Base-by-base conservation (phyloP, 2,329 filamentous ascomycete species). In the Clathrospora elynae region DNA sequence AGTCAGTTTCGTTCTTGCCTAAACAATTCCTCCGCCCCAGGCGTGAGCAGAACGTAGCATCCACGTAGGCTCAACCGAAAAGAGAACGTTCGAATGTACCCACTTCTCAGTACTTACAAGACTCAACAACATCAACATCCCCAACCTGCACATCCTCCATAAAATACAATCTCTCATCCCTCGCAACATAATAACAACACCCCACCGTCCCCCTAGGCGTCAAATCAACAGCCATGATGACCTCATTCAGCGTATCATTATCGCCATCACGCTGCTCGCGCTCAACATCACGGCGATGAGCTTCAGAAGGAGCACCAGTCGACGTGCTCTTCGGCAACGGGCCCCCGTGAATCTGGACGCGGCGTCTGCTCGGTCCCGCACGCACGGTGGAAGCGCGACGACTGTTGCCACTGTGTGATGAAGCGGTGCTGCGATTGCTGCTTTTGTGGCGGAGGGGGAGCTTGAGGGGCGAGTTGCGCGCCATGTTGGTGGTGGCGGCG, bases 151-250 rank as follows among this genome's bases (percentile, higher is more conserved):
- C 78, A 55, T 96, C 91, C 62, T 92, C 84, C 63, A 95, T 84
- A 29, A 96, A 76, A 45, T 81, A 86, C 3, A 96, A 70, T 23
- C 78, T 82, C 59, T 88, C 84, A 25, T 90, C 82, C 17, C 78
- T 73, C 5, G 85, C 83, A 32, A 85, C 75, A 63, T 92, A 96
- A 63, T 92, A 95, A 31, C 88, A 86, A 66, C 90, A 96, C 1
- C 92, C 92, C 12, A 96, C 77, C 0, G 79, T 84, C 1, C 81
- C 83, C 19, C 81, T 79, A n/a, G 84, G 79, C 49, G 79, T 83
- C 65, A 92, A 77, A 45, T 95, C 84, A 16, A 96, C 74, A 1
- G 89, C 88, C 83, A 95, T 88, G 44, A 95, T 79, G 17, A 90
- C 72, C 62, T 93, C 88, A 42, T 81, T 79, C 24, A 84, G 62